Base-by-base conservation (phyloP, 2,329 filamentous ascomycete species). In the Fusarium pininemorale region DNA sequence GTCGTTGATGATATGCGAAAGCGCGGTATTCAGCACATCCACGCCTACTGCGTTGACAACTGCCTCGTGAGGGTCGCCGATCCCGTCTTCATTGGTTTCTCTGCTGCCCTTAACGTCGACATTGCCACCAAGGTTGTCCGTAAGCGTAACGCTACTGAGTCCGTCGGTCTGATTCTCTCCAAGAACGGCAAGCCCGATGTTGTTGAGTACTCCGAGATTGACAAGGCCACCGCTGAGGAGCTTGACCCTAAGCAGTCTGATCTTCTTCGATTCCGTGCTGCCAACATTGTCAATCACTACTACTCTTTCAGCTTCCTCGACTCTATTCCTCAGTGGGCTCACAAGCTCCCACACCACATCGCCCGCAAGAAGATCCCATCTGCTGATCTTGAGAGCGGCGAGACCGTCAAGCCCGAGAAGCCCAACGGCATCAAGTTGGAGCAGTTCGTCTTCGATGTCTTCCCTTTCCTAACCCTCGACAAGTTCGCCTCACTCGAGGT, bases 231-330 rank as follows among this genome's bases (percentile, higher is more conserved):
- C n/a, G 93, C 96, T 66, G 94, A 97, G 84, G 96, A 95, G 75
- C 90, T 92, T 81, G 96, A 99, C 81, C 84, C 92, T 62, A 93
- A 93, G 83, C 91, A 98, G 79, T 87, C 90, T 7, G 91, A 90
- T 66, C 87, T 98, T 61, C 91, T 99, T 81, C 97, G 96, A 85
- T 98, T 98, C 91, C 93, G 96, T 72, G 96, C 96, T 66, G 96
- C 96, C 80, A 99, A 99, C 87, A 99, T 99, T 78, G 96, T 99
- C 85, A 99, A 99, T 88, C 96, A 99, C 89, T 99, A 98, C 90
- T 99, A 99, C 87, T 97, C 94, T 53, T 96, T 95, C 87, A 86
- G 89, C 76, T 98, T 98, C 89, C 89, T 99, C 55, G 93, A 98
- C 83, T 92, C 90, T 73, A 98, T 98, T 78, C 95, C 96, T 66